Evolutionary conservation across 2,329 filamentous ascomycete species (phyloP).

Genomic region (Neobulgaria alba): DNA sequence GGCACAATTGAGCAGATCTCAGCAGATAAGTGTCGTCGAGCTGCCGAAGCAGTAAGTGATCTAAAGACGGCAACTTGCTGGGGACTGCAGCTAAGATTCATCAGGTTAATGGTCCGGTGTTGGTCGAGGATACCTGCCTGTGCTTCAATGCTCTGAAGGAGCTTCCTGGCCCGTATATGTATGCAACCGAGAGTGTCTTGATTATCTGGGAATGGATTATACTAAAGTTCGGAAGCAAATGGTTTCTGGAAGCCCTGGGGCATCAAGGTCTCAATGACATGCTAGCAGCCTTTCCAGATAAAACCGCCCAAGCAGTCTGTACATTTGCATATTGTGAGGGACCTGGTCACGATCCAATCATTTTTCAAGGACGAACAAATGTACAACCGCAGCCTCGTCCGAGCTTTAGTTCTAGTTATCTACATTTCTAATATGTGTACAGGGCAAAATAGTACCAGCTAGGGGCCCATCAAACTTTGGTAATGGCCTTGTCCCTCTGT

Average conservation of each 20-base stretch:
- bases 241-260: conserved; percentile 79
- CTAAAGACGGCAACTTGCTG: not conserved
- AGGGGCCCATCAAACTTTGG: conserved; percentile 77
- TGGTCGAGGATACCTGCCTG: conserved; percentile 92
- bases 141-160: conserved; percentile 86
- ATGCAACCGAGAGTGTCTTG: conserved; percentile 16
- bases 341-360: conserved; percentile 70
- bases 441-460: conserved; percentile 76
- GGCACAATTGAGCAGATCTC: conserved; percentile 90
- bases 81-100: conserved; percentile 7
- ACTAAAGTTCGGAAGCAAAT: conserved; percentile 56
- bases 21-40: conserved; percentile 73
- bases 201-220: not conserved
- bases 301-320: conserved; percentile 86
- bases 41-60: conserved; percentile 61
- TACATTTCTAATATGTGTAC: conserved; percentile 1
- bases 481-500: conserved; percentile 28
- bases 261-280: conserved; percentile 84
- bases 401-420: not conserved
- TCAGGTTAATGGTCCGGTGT: conserved; percentile 74
- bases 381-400: conserved; percentile 38
- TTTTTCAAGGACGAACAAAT: conserved; percentile 87
- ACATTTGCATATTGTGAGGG: conserved; percentile 90
- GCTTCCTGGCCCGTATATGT: conserved; percentile 97
- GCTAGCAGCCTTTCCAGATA: conserved; percentile 80